These are phyloP conservation scores for Trypanosoma melophagium DNA, from an alignment of 208 protist genomes.

Conservation along the genomic window DNA sequence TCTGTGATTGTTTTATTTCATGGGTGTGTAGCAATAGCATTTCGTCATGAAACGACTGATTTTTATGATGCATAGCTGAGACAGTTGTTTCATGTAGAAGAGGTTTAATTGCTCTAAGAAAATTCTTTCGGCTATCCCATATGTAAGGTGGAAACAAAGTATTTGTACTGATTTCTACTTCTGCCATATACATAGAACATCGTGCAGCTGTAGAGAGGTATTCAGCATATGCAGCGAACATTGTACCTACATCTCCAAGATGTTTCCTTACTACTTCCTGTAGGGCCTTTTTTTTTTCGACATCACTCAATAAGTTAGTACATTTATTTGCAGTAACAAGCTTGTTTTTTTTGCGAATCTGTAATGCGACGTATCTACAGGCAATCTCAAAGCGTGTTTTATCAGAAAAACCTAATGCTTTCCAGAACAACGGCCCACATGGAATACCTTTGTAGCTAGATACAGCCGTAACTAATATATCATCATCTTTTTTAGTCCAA, in stretches of 20 bases:
- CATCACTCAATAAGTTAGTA: not conserved
- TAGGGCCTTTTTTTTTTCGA: not conserved
- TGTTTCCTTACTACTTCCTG: slow-evolving; percentile 13
- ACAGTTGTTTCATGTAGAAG: not conserved
- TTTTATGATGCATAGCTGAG: not conserved
- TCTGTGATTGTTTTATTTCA: not conserved
- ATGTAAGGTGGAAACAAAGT: slow-evolving; percentile 24
- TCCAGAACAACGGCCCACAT: slow-evolving; percentile 25
- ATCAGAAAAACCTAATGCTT: not conserved
- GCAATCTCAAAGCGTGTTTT: slow-evolving; percentile 21
- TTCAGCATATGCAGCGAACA: slow-evolving; percentile 20
- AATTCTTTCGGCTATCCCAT: slow-evolving; percentile 22
- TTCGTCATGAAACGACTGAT: not conserved
- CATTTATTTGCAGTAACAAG: not conserved
- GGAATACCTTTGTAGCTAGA: slow-evolving; percentile 7
- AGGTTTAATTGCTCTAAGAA: not conserved
- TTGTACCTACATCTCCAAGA: slow-evolving; percentile 12
- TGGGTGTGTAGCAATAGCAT: not conserved
- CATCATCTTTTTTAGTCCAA: slow-evolving; percentile 9
- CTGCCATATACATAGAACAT: slow-evolving; percentile 6
- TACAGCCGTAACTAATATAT: slow-evolving; percentile 2
- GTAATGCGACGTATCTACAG: slow-evolving; percentile 17
- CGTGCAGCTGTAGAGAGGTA: slow-evolving; percentile 8
- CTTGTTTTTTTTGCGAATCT: not conserved
- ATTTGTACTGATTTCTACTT: not conserved